Base-by-base conservation (phyloP, 495 filamentous ascomycete species). In the Rhizodiscina lignyota region DNA sequence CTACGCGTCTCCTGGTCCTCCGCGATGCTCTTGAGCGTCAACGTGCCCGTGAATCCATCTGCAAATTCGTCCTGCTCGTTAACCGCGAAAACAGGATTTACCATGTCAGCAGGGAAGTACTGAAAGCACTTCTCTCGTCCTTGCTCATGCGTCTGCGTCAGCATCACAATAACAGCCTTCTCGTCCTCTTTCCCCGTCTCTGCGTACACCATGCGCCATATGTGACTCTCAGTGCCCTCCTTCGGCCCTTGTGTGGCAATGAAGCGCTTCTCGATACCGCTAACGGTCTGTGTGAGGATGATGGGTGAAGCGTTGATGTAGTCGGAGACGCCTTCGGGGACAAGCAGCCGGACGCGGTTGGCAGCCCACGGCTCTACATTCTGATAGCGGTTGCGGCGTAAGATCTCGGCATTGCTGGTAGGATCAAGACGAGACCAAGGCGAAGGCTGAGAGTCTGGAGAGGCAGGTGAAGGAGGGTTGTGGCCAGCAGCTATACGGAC, bases 231-330 rank as follows among this genome's bases (percentile, higher is more conserved):
- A 3, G 68, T 70, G 4, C 66, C 62, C 41, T 64, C 53, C 53
- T 86, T 94, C 1, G 89, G 89, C 5, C 86, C 87, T 67, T 68
- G 76, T 31, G 62, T 85, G 36, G 66, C 75, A 46, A 83, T 82
- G 48, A 75, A 83, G 30, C 55, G 66, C 37, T 64, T 61, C 33
- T 64, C 53, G 27, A 58, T 53, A 24, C 56, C 47, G 12, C 70
- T 65, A 6, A 61, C 56, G 5, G 70, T 66, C 37, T 71, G 69
- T 23, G 56, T 60, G 19, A 94, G 60, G 4, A 64, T 48, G 30
- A 99, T 91, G 15, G 85, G 83, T 5, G 83, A 92, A 15, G 89
- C 89, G 52, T 99, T 99, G 62, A 96, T 91, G 56, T 96, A 99
- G 54, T 94, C 82, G 44, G 74, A 73, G 37, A 75, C 59, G 11